Evolutionary conservation across 305 asterid genomes (phyloP).

Genomic region (Coffea humblotiana): DNA sequence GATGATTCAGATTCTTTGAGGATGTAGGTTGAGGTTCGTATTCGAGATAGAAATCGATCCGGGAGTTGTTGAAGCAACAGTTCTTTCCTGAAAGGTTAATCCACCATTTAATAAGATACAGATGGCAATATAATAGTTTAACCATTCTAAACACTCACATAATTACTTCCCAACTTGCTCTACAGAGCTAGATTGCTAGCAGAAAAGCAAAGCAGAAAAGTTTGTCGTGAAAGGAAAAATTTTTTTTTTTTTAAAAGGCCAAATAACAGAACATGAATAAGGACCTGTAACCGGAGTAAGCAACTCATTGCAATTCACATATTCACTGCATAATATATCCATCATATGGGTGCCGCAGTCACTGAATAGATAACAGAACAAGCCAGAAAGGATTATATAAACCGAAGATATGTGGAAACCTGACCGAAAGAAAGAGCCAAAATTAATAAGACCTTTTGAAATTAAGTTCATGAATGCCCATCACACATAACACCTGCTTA

Average conservation of each 20-base stretch:
- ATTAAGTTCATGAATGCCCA: slow-evolving; percentile 92
- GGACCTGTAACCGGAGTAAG: slow-evolving; percentile 81
- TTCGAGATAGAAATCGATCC: slow-evolving; percentile 76
- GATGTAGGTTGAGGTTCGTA: slow-evolving; percentile 95
- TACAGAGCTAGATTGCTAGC: neutral
- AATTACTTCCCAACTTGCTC: neutral
- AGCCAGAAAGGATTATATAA: slow-evolving; percentile 18
- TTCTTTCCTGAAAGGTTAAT: slow-evolving; percentile 62
- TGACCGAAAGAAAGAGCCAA: slow-evolving; percentile 16
- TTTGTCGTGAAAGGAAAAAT: neutral
- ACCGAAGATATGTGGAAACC: neutral
- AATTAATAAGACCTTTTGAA: slow-evolving; percentile 65
- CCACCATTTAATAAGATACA: neutral
- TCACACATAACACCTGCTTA: slow-evolving; percentile 54
- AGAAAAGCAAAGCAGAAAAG: neutral
- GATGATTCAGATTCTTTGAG: slow-evolving; percentile 81
- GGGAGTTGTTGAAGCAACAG: slow-evolving; percentile 91
- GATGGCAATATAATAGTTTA: neutral
- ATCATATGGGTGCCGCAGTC: slow-evolving; percentile 53
- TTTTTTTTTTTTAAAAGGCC: neutral
- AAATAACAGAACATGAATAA: slow-evolving; percentile 10
- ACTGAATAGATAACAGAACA: slow-evolving; percentile 41
- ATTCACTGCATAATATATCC: slow-evolving; percentile 86
- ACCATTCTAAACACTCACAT: neutral
- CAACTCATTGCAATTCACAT: slow-evolving; percentile 62